Conservation (phyloP, 345 rosid species). For the Clausena lansium region DNA sequence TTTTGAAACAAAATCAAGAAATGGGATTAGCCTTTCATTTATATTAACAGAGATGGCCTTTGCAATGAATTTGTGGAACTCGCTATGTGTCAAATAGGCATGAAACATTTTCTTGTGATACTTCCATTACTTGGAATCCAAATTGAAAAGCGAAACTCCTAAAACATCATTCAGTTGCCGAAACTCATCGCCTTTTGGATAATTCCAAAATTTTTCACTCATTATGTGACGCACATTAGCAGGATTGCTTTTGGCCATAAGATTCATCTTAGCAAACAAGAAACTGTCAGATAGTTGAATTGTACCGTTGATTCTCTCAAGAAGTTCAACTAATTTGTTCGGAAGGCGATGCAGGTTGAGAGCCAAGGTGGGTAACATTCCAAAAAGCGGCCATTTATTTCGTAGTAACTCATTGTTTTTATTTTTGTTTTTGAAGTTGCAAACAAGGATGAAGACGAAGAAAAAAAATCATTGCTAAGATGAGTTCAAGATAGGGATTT, state of each 20-base stretch:
- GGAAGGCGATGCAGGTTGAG: background rate
- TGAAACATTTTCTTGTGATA: background rate
- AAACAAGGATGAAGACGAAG: background rate
- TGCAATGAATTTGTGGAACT: background rate
- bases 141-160: background rate
- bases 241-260: background rate
- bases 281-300: background rate
- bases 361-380: background rate
- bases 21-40: background rate
- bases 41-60: background rate
- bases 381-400: background rate
- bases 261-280: background rate
- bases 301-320: background rate
- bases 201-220: too few species aligned
- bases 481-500: background rate
- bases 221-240: background rate
- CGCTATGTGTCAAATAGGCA: background rate
- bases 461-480: background rate
- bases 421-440: background rate
- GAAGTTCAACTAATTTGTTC: background rate
- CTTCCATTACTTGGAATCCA: background rate
- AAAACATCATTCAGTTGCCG: background rate
- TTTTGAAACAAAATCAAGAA: background rate
- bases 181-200: too few species aligned
- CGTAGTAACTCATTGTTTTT: background rate